Evolutionary conservation across 1,139 yeast species (phyloP).

Genomic region (Yamadazyma spencermartinsiae): DNA sequence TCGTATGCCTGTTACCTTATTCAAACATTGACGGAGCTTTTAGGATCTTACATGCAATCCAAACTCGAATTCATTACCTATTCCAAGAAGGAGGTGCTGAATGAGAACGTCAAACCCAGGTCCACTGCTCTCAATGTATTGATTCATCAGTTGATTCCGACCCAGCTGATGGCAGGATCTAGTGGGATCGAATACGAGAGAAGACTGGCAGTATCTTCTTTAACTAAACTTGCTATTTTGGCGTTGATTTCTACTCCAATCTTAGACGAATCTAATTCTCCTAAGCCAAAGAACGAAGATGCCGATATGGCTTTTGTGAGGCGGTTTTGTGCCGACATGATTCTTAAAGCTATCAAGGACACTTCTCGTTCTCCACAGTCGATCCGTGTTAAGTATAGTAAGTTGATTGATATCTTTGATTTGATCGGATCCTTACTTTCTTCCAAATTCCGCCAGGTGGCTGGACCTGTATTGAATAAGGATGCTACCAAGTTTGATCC

Average conservation of each 20-base stretch:
- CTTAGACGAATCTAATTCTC: slow-evolving; percentile 39
- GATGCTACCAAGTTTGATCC: slow-evolving; percentile 56
- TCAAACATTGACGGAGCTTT: slow-evolving; percentile 66
- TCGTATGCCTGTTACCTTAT: slow-evolving; percentile 68
- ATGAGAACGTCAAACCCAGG: slow-evolving; percentile 52
- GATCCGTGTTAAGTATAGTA: slow-evolving; percentile 46
- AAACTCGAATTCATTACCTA: slow-evolving; percentile 81
- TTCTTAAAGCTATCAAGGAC: slow-evolving; percentile 64
- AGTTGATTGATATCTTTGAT: slow-evolving; percentile 58
- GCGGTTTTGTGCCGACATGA: slow-evolving; percentile 68
- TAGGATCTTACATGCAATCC: slow-evolving; percentile 77
- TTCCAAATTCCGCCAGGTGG: slow-evolving; percentile 41
- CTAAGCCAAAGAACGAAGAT: slow-evolving; percentile 55
- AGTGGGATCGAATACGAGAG: slow-evolving; percentile 38
- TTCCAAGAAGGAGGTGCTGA: slow-evolving; percentile 51
- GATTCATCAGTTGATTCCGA: slow-evolving; percentile 71
- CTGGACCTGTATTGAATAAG: slow-evolving; percentile 48
- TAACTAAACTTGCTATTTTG: slow-evolving; percentile 55
- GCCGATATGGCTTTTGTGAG: slow-evolving; percentile 72
- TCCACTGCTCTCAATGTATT: slow-evolving; percentile 77
- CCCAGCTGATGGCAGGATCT: slow-evolving; percentile 39
- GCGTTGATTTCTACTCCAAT: slow-evolving; percentile 60
- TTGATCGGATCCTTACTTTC: slow-evolving; percentile 47
- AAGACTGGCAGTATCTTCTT: slow-evolving; percentile 45
- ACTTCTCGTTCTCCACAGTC: slow-evolving; percentile 24